Conservation (phyloP, 129 eudicot genomes). For the Smallanthus sonchifolius region DNA sequence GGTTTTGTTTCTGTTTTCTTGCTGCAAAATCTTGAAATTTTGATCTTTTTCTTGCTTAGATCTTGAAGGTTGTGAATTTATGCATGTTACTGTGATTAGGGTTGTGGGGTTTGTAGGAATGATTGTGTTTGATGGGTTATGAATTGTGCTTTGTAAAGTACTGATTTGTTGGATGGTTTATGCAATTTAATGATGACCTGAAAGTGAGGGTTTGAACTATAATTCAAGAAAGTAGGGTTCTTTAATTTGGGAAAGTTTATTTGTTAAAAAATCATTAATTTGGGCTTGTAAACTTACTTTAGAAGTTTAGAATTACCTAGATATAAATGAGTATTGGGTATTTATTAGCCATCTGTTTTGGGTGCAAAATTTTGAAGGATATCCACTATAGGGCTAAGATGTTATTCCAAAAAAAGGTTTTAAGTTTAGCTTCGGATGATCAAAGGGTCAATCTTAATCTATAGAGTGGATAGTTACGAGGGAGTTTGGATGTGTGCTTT, state of each 20-base stretch:
- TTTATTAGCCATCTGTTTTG: background rate
- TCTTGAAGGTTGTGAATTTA: constrained; percentile 2
- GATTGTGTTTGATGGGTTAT: constrained; percentile 10
- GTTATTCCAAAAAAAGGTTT: background rate
- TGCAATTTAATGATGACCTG: background rate
- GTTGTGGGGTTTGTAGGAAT: background rate
- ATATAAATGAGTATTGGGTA: background rate
- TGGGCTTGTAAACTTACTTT: constrained; percentile 1
- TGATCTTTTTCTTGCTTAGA: constrained; percentile 1
- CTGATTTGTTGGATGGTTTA: constrained; percentile 12
- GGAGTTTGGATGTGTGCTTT: background rate
- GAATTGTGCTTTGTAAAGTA: constrained; percentile 7
- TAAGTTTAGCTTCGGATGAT: background rate
- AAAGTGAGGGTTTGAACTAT: background rate
- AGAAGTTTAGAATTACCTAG: background rate
- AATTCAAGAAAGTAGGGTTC: constrained; percentile 15
- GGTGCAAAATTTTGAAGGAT: constrained; percentile 10
- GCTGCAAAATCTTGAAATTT: constrained; percentile 13
- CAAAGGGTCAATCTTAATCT: background rate
- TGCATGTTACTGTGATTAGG: constrained; percentile 14
- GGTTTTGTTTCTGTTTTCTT: constrained; percentile 40
- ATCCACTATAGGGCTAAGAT: background rate
- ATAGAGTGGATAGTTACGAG: background rate
- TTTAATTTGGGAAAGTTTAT: background rate
- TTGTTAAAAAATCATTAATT: background rate